Base-by-base conservation (phyloP, 768 basidiomycete genomes). In the Russula sp. region DNA sequence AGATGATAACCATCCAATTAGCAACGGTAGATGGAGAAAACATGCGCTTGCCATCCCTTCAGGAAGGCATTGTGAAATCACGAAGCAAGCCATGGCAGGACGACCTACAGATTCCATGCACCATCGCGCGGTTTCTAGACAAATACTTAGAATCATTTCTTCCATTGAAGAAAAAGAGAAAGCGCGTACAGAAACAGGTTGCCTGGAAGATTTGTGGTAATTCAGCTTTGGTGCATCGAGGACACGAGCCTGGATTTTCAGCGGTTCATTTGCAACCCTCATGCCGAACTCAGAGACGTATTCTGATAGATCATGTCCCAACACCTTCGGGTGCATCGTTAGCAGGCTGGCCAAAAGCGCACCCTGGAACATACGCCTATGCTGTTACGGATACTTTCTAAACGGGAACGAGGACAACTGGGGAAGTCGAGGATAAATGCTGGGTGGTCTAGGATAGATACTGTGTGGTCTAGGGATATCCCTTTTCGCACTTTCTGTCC, bases 401-500 rank as follows among this genome's bases (percentile, higher is more conserved):
- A 77, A 11, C 87, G 81, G 0, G 84, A 82, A 0, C 67, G 60
- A 0, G 89, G 89, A 48, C 71, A 84, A 0, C 85, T 87, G 0
- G 89, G 79, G 64, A 91, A 91, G 0, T 78, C 77, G 0, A 90
- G 76, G 3, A 91, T 79, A 1, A 79, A 77, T 54, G 78, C 80
- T 0, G 84, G 84, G 68, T 84, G 84, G 49, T 89, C 85, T 0
- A 83, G 76, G 0, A 91, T 79, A 1, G 80, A 77, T 54, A 79
- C 80, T 0, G 84, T 84, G 68, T 84, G 84, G 49, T 89, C 85
- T 0, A 83, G 76, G 0, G 88, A 87, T 0, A 92, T 76, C 52
- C 87, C 84, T 66, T 86, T 88, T 47, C 83, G 79, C 78, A 87
- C 84, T 42, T 89, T 82, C 68, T 91, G 89, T 0, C 88, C 89